phyloP scores from a whole-genome alignment of 2,329 filamentous ascomycete species.

The Botrytis pseudocinerea region DNA sequence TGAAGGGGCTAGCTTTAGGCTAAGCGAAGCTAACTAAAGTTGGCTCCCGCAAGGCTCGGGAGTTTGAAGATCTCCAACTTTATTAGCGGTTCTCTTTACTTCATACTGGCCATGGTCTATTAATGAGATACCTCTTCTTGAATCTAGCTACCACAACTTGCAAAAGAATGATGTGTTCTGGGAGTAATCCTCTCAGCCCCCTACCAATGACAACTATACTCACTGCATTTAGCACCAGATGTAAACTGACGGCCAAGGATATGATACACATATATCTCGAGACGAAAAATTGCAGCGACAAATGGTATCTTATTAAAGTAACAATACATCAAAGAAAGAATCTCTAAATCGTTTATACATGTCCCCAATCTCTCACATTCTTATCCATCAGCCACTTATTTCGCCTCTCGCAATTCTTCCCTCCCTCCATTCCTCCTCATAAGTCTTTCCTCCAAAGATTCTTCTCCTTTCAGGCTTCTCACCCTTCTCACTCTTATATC shows the following conservation, averaged over 20 bases:
- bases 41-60: background rate
- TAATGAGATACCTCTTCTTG: too few relatives aligned
- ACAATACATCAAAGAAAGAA: background rate
- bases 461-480: slow-evolving; percentile 12
- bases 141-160: background rate
- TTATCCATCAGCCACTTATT: slow-evolving; percentile 1
- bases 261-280: too few relatives aligned
- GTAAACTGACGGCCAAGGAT: too few relatives aligned
- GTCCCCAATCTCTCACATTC: background rate
- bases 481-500: background rate
- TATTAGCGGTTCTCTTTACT: background rate
- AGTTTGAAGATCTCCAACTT: background rate
- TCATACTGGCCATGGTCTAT: background rate
- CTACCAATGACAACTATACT: too few relatives aligned
- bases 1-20: background rate
- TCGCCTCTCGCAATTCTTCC: slow-evolving; percentile 22
- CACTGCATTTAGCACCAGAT: background rate
- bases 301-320: background rate
- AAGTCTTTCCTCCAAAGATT: slow-evolving; percentile 11
- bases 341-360: background rate
- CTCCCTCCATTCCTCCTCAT: slow-evolving; percentile 27
- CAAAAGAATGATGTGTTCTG: background rate
- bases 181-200: background rate
- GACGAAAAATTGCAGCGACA: background rate
- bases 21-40: background rate